Percentiles rank a stretch among this genome's conserved stretches.
These are phyloP conservation scores for Phanerodontia chrysosporium DNA, from an alignment of 768 basidiomycete genomes.

Conservation along the genomic window DNA sequence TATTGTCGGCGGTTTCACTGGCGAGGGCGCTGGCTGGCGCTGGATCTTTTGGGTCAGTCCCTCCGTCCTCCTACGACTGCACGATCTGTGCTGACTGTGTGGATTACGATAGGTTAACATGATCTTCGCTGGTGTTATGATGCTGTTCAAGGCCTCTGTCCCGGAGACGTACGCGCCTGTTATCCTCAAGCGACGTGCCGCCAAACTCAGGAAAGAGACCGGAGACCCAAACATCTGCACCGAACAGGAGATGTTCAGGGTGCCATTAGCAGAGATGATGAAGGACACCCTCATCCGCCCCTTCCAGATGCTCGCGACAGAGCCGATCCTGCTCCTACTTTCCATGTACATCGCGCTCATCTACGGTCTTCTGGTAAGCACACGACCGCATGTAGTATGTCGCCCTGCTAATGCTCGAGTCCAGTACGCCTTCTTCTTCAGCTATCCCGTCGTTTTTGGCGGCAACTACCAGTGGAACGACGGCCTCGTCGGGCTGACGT, in stretches of 20 bases:
- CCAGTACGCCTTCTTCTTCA: constrained; percentile 31
- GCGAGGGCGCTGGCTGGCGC: constrained; percentile 36
- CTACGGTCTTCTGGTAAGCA: constrained; percentile 32
- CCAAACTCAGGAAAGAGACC: constrained; percentile 33
- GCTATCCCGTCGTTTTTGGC: constrained; percentile 35
- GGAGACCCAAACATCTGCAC: constrained; percentile 33
- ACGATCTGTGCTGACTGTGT: too few species aligned
- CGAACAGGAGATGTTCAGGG: constrained; percentile 38
- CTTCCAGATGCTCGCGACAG: constrained; percentile 40
- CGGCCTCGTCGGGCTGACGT: constrained; percentile 35
- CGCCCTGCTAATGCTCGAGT: too few species aligned
- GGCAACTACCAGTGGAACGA: constrained; percentile 33
- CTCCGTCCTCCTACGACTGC: too few species aligned
- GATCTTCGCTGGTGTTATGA: constrained; percentile 35
- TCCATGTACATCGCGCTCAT: constrained; percentile 42
- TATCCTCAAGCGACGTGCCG: constrained; percentile 36
- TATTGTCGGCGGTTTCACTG: constrained; percentile 45
- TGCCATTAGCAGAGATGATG: constrained; percentile 32
- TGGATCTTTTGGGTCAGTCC: constrained; percentile 32
- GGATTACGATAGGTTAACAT: constrained; percentile 37
- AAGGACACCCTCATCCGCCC: constrained; percentile 39
- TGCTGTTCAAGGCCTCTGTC: constrained; percentile 25
- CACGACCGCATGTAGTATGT: too few species aligned
- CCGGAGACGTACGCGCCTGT: constrained; percentile 47
- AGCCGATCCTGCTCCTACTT: constrained; percentile 42